Conservation (phyloP, 75 land plant species). For the Pinus taeda region DNA sequence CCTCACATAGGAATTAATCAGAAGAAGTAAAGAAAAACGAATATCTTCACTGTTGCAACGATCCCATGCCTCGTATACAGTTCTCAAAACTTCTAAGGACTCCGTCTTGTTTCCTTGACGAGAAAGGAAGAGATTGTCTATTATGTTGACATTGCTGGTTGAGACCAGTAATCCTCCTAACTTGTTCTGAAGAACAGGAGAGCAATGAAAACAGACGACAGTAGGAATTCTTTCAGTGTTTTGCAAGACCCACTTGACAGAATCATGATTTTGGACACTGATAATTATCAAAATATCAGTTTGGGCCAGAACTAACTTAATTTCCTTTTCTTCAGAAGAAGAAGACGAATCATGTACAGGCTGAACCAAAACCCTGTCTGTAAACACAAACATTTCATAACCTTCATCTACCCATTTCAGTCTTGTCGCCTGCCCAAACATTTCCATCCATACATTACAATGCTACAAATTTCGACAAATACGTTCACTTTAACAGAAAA, state of each 20-base stretch:
- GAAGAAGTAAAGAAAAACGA: conserved; percentile 72
- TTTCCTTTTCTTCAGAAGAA: conserved; percentile 13
- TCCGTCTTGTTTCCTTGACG: conserved; percentile 28
- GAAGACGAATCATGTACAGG: neutral
- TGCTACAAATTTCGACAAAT: neutral
- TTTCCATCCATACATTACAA: neutral
- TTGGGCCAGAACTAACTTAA: neutral
- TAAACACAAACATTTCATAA: conserved; percentile 69
- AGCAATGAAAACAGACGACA: conserved; percentile 64
- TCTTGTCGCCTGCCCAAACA: conserved; percentile 58
- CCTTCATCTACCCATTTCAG: conserved; percentile 82
- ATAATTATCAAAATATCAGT: conserved; percentile 66
- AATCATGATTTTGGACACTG: conserved; percentile 45
- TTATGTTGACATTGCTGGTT: conserved; percentile 18
- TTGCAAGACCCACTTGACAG: conserved; percentile 40
- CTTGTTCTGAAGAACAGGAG: conserved; percentile 45
- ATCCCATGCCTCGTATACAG: conserved; percentile 83
- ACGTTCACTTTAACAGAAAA: neutral
- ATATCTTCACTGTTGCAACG: conserved; percentile 82
- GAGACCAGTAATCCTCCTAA: conserved; percentile 55
- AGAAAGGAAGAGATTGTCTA: conserved; percentile 21
- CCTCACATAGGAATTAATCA: conserved; percentile 80
- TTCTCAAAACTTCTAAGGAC: conserved; percentile 42
- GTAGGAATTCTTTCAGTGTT: conserved; percentile 46
- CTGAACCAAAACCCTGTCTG: conserved; percentile 35